Evolutionary conservation across 306 rosid species (phyloP), one percentile per base, ranked within the genome.

Genomic region (Prunus mira): DNA sequence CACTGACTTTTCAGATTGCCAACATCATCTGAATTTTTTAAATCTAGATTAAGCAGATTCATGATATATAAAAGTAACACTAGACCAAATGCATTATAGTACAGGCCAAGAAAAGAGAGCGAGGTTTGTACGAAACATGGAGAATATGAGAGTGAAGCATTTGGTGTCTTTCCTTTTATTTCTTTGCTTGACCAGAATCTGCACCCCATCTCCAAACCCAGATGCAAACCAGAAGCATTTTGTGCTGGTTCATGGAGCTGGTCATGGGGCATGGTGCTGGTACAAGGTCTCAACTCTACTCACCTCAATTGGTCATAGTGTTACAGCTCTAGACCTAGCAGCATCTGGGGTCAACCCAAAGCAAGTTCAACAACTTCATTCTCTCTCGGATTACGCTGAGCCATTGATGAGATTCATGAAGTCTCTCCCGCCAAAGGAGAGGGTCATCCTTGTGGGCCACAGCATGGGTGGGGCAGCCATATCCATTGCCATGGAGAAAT

Each of bases 181-280:
- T 34, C 41, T 34, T 34, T 1, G 41, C 41, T 34, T 34, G 2
- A 34, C 41, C 41, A 34, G 41, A 34, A 34, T 34, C 41, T 34
- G 41, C 41, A 34, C 41, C 41, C 41, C 41, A 34, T 34, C 41
- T 34, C 41, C 41, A 34, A 34, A 1, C 9, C 2, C 41, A 34
- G 41, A 34, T 34, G 41, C 41, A 34, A 34, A 34, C 28, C 12
- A 58, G 17, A 58, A 58, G 17, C 87, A 80, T 14, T 80, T 82
- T 12, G 86, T 88, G 75, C 61, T 84, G 75, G 80, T 84, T 69
- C 90, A 88, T 14, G 88, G 90, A 45, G 76, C 82, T 0, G 47
- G 84, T 17, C 87, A 80, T 64, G 93, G 93, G 3, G 87, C 80
- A 0, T 86, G 91, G 90, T 84, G 87, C 43, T 86, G 93, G 89